Evolutionary conservation across 768 basidiomycete species (phyloP).

Genomic region (Holtermanniella nyarrowii): DNA sequence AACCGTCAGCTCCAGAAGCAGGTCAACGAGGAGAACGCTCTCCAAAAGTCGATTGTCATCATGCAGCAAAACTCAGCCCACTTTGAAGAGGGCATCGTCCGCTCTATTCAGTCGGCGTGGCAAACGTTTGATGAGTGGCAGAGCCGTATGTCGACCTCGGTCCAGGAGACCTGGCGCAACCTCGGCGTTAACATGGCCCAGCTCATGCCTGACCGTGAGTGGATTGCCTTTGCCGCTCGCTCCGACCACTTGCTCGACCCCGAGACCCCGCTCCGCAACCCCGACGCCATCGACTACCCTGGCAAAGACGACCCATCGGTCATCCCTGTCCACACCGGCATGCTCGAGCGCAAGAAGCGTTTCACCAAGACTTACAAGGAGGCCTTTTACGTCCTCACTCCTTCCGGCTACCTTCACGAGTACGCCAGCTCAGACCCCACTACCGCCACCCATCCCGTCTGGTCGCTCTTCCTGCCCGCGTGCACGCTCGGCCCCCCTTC

Average conservation of each 20-base stretch:
- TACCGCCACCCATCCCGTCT: conserved; percentile 51
- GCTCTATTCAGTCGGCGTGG: conserved; percentile 93
- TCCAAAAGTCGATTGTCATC: conserved; percentile 95
- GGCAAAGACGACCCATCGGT: conserved; percentile 82
- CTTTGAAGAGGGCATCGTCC: conserved; percentile 93
- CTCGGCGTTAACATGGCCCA: conserved; percentile 66
- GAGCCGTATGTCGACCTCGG: conserved; percentile 60
- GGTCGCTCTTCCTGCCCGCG: conserved; percentile 81
- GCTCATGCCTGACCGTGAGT: conserved; percentile 78
- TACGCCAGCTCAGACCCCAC: conserved; percentile 66
- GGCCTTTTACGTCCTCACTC: conserved; percentile 81
- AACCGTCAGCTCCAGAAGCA: conserved; percentile 48
- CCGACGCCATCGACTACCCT: conserved; percentile 62
- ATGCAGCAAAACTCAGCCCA: conserved; percentile 96
- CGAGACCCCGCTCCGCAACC: conserved; percentile 67
- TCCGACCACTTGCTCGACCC: conserved; percentile 93
- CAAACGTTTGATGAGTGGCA: conserved; percentile 78
- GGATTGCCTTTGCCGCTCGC: conserved; percentile 88
- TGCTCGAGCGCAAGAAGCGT: conserved; percentile 89
- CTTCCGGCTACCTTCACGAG: conserved; percentile 93
- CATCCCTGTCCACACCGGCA: conserved; percentile 72
- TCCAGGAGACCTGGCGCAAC: conserved; percentile 62
- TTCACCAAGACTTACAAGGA: conserved; percentile 81
- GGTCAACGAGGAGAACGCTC: conserved; percentile 91
- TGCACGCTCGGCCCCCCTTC: conserved; percentile 94